phyloP scores from a whole-genome alignment of 176 grass and related monocot species.

The Ensete glaucum region DNA sequence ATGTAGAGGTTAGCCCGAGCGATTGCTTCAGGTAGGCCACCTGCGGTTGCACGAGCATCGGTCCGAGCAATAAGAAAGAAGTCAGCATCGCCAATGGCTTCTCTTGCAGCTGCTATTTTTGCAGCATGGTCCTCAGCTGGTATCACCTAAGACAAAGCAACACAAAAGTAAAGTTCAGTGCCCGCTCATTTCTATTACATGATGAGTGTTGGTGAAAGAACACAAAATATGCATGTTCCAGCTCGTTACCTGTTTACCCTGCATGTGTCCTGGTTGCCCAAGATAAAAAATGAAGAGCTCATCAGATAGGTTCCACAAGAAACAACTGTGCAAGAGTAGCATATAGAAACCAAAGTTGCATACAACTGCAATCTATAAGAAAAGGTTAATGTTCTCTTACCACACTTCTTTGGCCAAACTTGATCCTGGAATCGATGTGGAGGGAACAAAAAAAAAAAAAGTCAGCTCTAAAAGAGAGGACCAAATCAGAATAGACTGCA shows the following conservation, averaged over 20 bases:
- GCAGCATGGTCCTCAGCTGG: conserved; percentile 43
- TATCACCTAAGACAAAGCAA: conserved; percentile 24
- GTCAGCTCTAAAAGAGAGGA: background rate
- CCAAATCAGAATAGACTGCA: background rate
- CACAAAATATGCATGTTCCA: background rate
- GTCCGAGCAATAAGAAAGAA: conserved; percentile 43
- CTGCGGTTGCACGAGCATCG: conserved; percentile 32
- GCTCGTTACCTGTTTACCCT: conserved; percentile 32
- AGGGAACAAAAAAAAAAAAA: background rate
- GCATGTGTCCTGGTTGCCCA: conserved; percentile 34
- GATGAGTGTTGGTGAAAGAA: background rate
- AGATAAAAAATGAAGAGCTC: background rate
- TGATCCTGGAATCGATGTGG: conserved; percentile 31
- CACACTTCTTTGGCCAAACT: conserved; percentile 53
- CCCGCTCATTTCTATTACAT: background rate
- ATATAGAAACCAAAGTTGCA: background rate
- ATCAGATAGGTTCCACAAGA: background rate
- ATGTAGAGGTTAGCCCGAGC: conserved; percentile 46
- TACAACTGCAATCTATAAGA: no score
- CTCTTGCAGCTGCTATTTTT: conserved; percentile 45
- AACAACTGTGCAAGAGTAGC: background rate
- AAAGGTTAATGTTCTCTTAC: conserved; percentile 18
- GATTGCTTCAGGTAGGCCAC: conserved; percentile 30
- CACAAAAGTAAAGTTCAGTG: background rate
- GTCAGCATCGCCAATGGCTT: conserved; percentile 28